Percentiles rank a stretch among this genome's conserved stretches.
These are phyloP conservation scores for Exophiala alcalophila DNA, from an alignment of 2,329 filamentous ascomycete genomes.

Conservation along the genomic window DNA sequence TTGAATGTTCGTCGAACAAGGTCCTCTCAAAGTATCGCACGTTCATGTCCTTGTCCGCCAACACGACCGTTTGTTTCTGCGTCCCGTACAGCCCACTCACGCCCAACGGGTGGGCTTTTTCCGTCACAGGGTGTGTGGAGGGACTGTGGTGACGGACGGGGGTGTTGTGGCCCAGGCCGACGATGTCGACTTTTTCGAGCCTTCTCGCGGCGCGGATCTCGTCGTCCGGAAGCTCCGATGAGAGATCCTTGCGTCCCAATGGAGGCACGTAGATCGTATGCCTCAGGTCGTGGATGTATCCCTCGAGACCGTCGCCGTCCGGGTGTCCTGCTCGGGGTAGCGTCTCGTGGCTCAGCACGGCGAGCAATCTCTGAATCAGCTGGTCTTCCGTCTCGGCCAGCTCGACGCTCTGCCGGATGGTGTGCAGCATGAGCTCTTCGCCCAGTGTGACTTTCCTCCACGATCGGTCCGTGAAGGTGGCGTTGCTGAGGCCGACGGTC, in stretches of 20 bases:
- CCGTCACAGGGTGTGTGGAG: conserved; percentile 3
- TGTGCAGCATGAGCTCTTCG: conserved; percentile 51
- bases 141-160: conserved; percentile 30
- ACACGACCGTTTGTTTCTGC: conserved; percentile 61
- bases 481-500: conserved; percentile 61
- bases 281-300: conserved; percentile 55
- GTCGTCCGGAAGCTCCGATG: conserved; percentile 34
- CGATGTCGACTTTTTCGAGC: conserved; percentile 32
- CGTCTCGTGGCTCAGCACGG: conserved; percentile 54
- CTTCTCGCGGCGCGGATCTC: conserved; percentile 39
- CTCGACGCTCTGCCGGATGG: conserved; percentile 47
- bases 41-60: conserved; percentile 55
- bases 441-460: conserved; percentile 63
- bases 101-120: conserved; percentile 35
- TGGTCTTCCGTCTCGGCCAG: conserved; percentile 45
- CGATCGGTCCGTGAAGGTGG: conserved; percentile 55
- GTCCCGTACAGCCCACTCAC: conserved; percentile 58
- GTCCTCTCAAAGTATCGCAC: conserved; percentile 63
- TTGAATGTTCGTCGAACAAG: conserved; percentile 54
- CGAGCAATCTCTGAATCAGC: conserved; percentile 53
- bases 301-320: conserved; percentile 48
- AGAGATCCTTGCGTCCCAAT: conserved; percentile 48
- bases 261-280: conserved; percentile 61
- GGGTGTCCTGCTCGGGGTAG: conserved; percentile 46
- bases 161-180: conserved; percentile 25